Percentiles rank a stretch among this genome's conserved stretches.
phyloP scores from a whole-genome alignment of 2,329 filamentous ascomycete genomes.

The Chrysoporthe deuterocubensis region DNA sequence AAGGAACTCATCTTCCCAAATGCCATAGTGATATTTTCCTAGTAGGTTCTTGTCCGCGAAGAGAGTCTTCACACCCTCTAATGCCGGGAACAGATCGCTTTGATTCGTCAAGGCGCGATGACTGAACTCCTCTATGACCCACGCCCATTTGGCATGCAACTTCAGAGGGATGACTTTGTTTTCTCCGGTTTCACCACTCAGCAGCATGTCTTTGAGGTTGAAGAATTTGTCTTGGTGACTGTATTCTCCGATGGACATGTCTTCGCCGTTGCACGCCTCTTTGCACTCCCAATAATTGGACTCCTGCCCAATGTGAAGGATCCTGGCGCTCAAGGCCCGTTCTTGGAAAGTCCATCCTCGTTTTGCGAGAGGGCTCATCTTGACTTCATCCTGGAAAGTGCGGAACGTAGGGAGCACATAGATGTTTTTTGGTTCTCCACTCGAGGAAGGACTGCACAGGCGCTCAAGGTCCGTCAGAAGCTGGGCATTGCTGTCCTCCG shows the following conservation, averaged over 20 bases:
- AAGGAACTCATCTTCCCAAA: slow-evolving; percentile 6
- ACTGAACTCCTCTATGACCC: slow-evolving; percentile 1
- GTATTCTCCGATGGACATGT: neutral
- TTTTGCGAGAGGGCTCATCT: neutral
- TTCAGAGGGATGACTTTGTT: neutral
- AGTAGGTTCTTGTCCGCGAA: neutral
- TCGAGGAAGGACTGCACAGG: neutral
- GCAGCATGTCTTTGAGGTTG: slow-evolving; percentile 5
- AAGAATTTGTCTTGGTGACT: slow-evolving; percentile 5
- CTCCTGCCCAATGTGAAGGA: slow-evolving; percentile 5
- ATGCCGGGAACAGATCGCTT: neutral
- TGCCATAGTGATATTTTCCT: neutral
- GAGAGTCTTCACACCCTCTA: slow-evolving; percentile 4
- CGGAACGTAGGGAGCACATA: neutral
- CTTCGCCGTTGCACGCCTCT: slow-evolving; percentile 6
- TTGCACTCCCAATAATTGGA: slow-evolving; percentile 7
- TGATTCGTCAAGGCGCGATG: neutral
- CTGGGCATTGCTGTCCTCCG: neutral
- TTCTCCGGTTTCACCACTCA: neutral
- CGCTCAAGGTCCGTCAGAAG: neutral
- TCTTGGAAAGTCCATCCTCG: slow-evolving; percentile 7
- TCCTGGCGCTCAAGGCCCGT: neutral
- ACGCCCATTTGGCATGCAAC: slow-evolving; percentile 6
- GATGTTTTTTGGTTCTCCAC: neutral
- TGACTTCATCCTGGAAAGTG: neutral